Evolutionary conservation across 73 alveolate genomes (phyloP), one percentile per base, ranked within the genome.

Genomic region (Paramecium sexaurelia): DNA sequence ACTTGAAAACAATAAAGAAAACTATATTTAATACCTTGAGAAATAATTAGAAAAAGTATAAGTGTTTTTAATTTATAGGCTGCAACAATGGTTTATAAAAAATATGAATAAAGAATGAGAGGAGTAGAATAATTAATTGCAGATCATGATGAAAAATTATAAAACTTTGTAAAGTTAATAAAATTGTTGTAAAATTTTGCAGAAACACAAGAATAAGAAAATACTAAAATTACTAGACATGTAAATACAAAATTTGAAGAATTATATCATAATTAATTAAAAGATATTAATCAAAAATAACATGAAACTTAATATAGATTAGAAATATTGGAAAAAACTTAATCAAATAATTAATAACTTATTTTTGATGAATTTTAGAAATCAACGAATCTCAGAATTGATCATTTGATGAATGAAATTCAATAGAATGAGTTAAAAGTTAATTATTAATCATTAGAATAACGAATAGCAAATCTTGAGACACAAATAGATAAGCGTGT

Each of bases 161-260:
- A 37, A 27, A 78, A 78, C 55, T 78, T 78, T 27, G 20, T 78
- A 20, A 78, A 78, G 75, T 61, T 78, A 22, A 78, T 78, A 8
- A 78, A 78, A 78, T 43, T 78, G 20, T 33, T 78, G 35, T 45
- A 78, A 78, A 32, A 78, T 43, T 78, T 78, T 78, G 90, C 90
- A 41, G 90, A 78, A 43, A 22, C 75, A 4, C 9, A 78, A 78
- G 90, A 78, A 78, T 78, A 37, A 39, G 90, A 78, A 45, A 78
- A 78, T 26, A 24, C 43, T 22, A 78, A 39, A 7, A 78, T 78
- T 43, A 78, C 29, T 11, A 40, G 33, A 19, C 73, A 78, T 43
- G 22, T 78, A 36, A 78, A 78, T 43, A 41, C 75, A 39, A 39
- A 56, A 22, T 41, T 78, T 29, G 90, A 78, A 24, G 26, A 43